These are phyloP conservation scores for Allium fistulosum DNA, from an alignment of 106 monocot genomes.

Conservation along the genomic window DNA sequence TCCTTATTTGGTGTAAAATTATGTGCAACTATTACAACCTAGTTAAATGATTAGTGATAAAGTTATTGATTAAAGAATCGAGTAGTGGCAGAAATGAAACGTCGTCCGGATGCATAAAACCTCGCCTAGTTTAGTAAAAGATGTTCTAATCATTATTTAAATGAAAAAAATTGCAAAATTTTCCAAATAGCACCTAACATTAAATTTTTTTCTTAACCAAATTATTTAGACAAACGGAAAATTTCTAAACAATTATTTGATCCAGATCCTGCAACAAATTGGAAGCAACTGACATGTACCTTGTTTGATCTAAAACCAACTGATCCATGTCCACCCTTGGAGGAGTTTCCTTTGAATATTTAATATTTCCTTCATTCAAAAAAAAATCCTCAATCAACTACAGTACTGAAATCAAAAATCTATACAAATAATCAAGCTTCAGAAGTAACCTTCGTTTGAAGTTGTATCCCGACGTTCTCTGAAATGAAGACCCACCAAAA, in stretches of 20 bases:
- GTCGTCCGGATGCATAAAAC: background rate
- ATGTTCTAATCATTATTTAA: background rate
- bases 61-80: no score
- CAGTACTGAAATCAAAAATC: background rate
- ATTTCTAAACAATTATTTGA: no score
- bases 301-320: constrained; percentile 39
- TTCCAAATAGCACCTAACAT: background rate
- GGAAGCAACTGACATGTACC: constrained; percentile 22
- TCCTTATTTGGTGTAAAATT: no score
- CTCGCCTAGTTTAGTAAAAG: background rate
- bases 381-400: constrained; percentile 9
- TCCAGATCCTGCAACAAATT: no score
- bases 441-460: constrained; percentile 18
- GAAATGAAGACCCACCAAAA: constrained; percentile 84
- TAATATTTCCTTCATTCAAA: constrained; percentile 27
- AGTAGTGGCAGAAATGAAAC: no score
- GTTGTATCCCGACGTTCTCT: constrained; percentile 26
- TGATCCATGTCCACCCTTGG: constrained; percentile 64
- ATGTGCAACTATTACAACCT: no score
- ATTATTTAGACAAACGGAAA: no score
- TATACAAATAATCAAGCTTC: background rate
- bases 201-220: no score
- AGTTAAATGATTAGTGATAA: no score
- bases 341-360: constrained; percentile 27
- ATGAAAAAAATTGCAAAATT: background rate